phyloP scores from a whole-genome alignment of 2,329 filamentous ascomycete genomes.

The Pezicula rhizophila region DNA sequence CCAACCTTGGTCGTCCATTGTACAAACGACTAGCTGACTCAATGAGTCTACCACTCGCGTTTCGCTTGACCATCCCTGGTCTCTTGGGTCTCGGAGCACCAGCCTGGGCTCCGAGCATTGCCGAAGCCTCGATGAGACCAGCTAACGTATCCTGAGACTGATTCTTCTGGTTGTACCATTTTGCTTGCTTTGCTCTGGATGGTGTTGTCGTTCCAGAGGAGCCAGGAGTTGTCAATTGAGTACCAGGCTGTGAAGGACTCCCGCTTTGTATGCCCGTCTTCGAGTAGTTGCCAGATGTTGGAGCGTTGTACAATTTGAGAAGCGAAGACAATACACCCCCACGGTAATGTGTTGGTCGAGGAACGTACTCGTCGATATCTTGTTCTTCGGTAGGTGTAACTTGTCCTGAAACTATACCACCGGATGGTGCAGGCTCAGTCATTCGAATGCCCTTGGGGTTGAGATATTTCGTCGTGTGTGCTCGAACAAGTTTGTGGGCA shows the following conservation, averaged over 20 bases:
- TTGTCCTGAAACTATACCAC: slow-evolving; percentile 34
- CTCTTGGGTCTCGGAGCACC: slow-evolving; percentile 32
- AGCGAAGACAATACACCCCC: slow-evolving; percentile 69
- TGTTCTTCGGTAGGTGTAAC: slow-evolving; percentile 36
- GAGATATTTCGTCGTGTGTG: slow-evolving; percentile 29
- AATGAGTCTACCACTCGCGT: slow-evolving; percentile 19
- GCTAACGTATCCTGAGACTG: slow-evolving; percentile 41
- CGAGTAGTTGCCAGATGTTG: slow-evolving; percentile 15
- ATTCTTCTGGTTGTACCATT: slow-evolving; percentile 33
- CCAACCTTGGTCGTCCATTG: slow-evolving; percentile 21
- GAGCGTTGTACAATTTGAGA: slow-evolving; percentile 61
- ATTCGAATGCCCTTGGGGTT: slow-evolving; percentile 12
- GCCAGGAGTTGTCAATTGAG: slow-evolving; percentile 34
- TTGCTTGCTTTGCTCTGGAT: slow-evolving; percentile 18
- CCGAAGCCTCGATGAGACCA: slow-evolving; percentile 48
- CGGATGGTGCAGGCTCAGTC: slow-evolving; percentile 4
- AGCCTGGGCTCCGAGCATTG: slow-evolving; percentile 44
- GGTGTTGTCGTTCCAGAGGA: slow-evolving; percentile 34
- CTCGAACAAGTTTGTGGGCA: slow-evolving; percentile 37
- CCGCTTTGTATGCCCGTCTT: slow-evolving; percentile 28
- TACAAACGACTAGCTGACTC: slow-evolving; percentile 17
- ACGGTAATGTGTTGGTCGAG: slow-evolving; percentile 61
- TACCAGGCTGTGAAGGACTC: slow-evolving; percentile 25
- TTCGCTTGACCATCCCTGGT: slow-evolving; percentile 22
- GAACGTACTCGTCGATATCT: slow-evolving; percentile 58